phyloP scores from a whole-genome alignment of 441 rosid species.

The Pelargonium cotyledonis region DNA sequence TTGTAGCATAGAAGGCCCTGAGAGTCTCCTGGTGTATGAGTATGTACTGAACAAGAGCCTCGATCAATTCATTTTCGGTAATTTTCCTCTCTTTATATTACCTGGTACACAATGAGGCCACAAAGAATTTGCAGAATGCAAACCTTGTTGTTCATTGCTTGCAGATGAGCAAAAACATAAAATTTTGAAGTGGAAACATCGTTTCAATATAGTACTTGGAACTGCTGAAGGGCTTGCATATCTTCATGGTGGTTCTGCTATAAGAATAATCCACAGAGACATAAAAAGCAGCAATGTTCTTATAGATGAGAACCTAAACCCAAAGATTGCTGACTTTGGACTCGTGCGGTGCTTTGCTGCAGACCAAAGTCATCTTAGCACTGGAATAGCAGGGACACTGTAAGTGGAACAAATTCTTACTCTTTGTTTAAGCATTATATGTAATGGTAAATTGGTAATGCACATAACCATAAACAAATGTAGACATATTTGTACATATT shows the following conservation, averaged over 20 bases:
- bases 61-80: constrained; percentile 60
- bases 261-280: constrained; percentile 64
- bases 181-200: constrained; percentile 50
- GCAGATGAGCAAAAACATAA: constrained; percentile 39
- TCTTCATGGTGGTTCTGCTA: constrained; percentile 52
- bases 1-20: constrained; percentile 76
- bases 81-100: constrained; percentile 9
- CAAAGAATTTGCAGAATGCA: background rate
- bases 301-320: constrained; percentile 47
- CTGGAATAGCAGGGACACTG: constrained; percentile 74
- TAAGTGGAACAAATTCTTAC: constrained; percentile 24
- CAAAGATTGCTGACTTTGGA: constrained; percentile 76
- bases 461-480: background rate
- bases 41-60: constrained; percentile 63
- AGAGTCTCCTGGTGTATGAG: constrained; percentile 69
- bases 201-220: constrained; percentile 48
- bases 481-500: background rate
- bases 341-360: constrained; percentile 44
- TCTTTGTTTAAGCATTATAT: background rate
- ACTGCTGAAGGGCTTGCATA: constrained; percentile 61
- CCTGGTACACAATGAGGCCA: background rate
- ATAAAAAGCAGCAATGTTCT: constrained; percentile 64
- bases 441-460: background rate
- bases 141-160: background rate
- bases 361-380: constrained; percentile 45